These are phyloP conservation scores for Trametes cinnabarina DNA, from an alignment of 768 basidiomycete species.

Conservation along the genomic window DNA sequence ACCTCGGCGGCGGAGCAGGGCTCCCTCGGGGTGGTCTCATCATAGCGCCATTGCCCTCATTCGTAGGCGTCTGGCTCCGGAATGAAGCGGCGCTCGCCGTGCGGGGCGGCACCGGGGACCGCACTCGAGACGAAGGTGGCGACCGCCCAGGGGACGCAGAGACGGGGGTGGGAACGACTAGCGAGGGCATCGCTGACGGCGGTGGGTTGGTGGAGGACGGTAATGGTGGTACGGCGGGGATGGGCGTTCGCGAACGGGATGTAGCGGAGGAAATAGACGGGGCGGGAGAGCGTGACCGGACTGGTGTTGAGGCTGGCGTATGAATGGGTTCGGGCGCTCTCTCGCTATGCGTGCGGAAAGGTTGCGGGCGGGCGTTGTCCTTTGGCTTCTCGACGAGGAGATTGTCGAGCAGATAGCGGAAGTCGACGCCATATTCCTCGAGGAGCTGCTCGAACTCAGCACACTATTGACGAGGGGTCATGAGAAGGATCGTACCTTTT, in stretches of 20 bases:
- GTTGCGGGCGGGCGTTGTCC: constrained; percentile 27
- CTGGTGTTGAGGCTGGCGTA: constrained; percentile 27
- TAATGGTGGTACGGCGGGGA: constrained; percentile 18
- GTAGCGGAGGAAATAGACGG: constrained; percentile 12
- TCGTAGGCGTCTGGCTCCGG: constrained; percentile 18
- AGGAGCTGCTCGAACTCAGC: constrained; percentile 52
- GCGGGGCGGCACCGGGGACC: constrained; percentile 7
- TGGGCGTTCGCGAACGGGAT: constrained; percentile 15
- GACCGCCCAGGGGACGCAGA: constrained; percentile 16
- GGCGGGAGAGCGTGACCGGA: constrained; percentile 24
- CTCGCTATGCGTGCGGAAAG: constrained; percentile 31
- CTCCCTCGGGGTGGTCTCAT: constrained; percentile 26
- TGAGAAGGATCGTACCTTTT: constrained; percentile 54
- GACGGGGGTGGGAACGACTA: constrained; percentile 16
- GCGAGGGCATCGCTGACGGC: constrained; percentile 11
- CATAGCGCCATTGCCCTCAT: constrained; percentile 4
- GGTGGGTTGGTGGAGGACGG: constrained; percentile 13
- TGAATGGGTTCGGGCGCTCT: constrained; percentile 33
- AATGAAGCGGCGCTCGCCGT: constrained; percentile 13
- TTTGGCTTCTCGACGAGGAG: constrained; percentile 56
- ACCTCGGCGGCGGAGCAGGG: constrained; percentile 59
- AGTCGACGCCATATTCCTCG: constrained; percentile 92
- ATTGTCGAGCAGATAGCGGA: constrained; percentile 86
- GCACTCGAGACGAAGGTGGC: constrained; percentile 4
- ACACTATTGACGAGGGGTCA: neutral